Conservation (phyloP, 2,329 filamentous ascomycete genomes). For the Stemphylium beticola region DNA sequence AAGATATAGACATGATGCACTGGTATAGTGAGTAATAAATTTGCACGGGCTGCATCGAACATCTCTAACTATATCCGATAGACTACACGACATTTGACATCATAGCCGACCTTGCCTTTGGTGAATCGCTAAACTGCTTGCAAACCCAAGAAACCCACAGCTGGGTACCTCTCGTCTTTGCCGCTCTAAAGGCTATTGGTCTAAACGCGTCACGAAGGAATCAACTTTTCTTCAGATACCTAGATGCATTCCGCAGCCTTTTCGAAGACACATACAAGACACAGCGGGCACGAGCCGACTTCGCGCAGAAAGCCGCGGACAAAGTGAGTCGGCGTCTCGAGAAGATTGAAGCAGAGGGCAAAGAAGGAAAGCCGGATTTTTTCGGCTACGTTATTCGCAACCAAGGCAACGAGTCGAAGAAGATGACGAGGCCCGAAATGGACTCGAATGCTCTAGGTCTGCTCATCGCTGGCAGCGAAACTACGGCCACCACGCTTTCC, state of each 20-base stretch:
- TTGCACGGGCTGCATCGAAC: slow-evolving; percentile 12
- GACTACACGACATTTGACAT: slow-evolving; percentile 27
- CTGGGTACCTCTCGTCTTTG: slow-evolving; percentile 37
- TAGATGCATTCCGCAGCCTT: slow-evolving; percentile 17
- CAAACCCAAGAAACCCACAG: slow-evolving; percentile 35
- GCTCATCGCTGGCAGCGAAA: slow-evolving; percentile 54
- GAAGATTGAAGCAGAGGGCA: slow-evolving; percentile 15
- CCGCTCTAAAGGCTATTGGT: slow-evolving; percentile 12
- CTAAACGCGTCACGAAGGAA: slow-evolving; percentile 22
- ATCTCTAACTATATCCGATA: neutral
- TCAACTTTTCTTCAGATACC: slow-evolving; percentile 25
- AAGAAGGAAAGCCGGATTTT: slow-evolving; percentile 31
- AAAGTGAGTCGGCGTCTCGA: slow-evolving; percentile 29
- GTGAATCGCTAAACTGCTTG: slow-evolving; percentile 41
- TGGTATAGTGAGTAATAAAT: slow-evolving; percentile 31
- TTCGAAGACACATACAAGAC: slow-evolving; percentile 15
- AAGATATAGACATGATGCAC: slow-evolving; percentile 31
- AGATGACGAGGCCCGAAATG: slow-evolving; percentile 41
- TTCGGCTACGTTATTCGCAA: slow-evolving; percentile 34
- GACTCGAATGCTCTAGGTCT: slow-evolving; percentile 42
- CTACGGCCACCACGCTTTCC: slow-evolving; percentile 53
- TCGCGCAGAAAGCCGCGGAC: slow-evolving; percentile 17
- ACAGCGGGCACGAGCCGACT: slow-evolving; percentile 20
- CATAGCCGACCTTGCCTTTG: slow-evolving; percentile 41
- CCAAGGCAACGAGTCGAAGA: slow-evolving; percentile 19